phyloP scores from a whole-genome alignment of 441 rosid species.

The Erysimum cheiri region DNA sequence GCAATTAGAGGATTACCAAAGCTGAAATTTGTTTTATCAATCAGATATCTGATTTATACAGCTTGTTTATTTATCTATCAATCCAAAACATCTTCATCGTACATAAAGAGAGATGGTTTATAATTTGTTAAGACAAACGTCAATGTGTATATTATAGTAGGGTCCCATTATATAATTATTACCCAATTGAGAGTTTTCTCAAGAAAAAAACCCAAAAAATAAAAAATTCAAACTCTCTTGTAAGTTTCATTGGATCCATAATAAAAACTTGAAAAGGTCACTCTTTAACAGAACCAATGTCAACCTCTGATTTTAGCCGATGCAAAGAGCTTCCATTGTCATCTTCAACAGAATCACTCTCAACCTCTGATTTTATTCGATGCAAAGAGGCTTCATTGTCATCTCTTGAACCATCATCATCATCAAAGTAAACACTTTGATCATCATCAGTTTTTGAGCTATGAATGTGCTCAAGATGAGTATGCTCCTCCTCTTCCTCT shows the following conservation, averaged over 20 bases:
- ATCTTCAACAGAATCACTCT: neutral
- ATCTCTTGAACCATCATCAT: slow-evolving; percentile 30
- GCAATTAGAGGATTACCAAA: neutral
- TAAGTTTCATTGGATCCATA: slow-evolving; percentile 10
- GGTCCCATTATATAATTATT: neutral
- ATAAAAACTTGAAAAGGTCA: neutral
- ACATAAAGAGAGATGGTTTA: slow-evolving; percentile 29
- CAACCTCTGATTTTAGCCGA: neutral
- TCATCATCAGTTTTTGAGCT: slow-evolving; percentile 40
- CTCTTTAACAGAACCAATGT: neutral
- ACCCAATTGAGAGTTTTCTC: neutral
- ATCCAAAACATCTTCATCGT: slow-evolving; percentile 34
- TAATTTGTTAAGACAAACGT: neutral
- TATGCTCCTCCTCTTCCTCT: slow-evolving; percentile 10
- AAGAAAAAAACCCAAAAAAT: neutral
- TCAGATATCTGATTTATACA: slow-evolving; percentile 4
- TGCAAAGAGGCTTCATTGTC: slow-evolving; percentile 17
- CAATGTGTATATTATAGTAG: neutral
- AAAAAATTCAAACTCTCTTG: slow-evolving; percentile 11
- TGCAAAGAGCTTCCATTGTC: neutral
- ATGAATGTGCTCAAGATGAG: slow-evolving; percentile 28
- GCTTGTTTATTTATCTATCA: slow-evolving; percentile 14
- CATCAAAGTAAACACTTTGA: slow-evolving; percentile 42
- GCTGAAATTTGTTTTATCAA: neutral
- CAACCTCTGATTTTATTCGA: slow-evolving; percentile 11